Base-by-base conservation (phyloP, 441 rosid genomes). In the Hura crepitans region DNA sequence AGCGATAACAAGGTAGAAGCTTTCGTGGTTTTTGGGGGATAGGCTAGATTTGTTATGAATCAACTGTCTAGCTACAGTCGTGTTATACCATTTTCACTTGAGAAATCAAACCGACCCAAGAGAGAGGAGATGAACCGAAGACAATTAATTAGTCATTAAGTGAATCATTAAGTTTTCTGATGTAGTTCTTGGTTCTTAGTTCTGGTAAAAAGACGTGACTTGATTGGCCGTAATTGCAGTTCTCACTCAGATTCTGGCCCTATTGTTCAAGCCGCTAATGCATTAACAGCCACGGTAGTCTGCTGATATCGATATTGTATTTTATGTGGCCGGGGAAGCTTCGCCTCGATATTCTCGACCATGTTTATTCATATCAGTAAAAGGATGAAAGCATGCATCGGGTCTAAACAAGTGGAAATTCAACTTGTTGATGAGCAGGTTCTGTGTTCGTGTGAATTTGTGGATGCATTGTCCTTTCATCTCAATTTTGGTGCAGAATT, bases 1-100 rank as follows among this genome's bases (percentile, higher is more conserved):
- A 80, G 60, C 53, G 57, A 62, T 10, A 37, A 42, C 2, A 49
- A 31, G 55, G 18, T 51, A 42, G 22, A 49, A 7, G 60, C 15
- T 42, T 39, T 46, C 86, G 74, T 80, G 27, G 66, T 50, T 71
- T 25, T 45, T 47, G 37, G 35, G 62, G n/a, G n/a, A n/a, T n/a
- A n/a, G n/a, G n/a, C n/a, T n/a, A n/a, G n/a, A n/a, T n/a, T n/a
- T n/a, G n/a, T n/a, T n/a, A n/a, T n/a, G n/a, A n/a, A n/a, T n/a
- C n/a, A n/a, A n/a, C n/a, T n/a, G n/a, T n/a, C n/a, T n/a, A n/a
- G n/a, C n/a, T n/a, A n/a, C n/a, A n/a, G n/a, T n/a, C n/a, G n/a
- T n/a, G n/a, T n/a, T n/a, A n/a, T n/a, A n/a, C n/a, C 54, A 25
- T 67, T 35, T 15, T 2, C 50, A 42, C 20, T 33, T 57, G 65